Percentiles rank a stretch among this genome's conserved stretches.
Conservation (phyloP, 805 yeast genomes). For the Komagataella ulmi region DNA sequence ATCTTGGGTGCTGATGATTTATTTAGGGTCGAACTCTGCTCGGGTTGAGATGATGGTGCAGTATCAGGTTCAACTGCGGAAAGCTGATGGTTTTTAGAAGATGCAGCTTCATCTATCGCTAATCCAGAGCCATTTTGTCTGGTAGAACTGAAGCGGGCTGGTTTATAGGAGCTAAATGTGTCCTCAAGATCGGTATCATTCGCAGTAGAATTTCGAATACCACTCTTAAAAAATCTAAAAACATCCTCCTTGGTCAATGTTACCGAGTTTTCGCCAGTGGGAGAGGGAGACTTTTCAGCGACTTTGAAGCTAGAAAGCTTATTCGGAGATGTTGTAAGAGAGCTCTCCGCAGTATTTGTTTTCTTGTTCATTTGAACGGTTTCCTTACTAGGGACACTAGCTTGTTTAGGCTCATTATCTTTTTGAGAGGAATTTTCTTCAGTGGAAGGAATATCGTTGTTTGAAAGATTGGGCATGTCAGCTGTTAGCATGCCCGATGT, state of each 20-base stretch:
- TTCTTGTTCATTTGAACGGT: background rate
- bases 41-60: background rate
- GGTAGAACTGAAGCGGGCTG: background rate
- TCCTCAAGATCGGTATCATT: background rate
- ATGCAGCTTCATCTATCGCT: background rate
- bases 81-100: background rate
- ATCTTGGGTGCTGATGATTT: background rate
- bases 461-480: slow-evolving; percentile 21
- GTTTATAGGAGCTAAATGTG: background rate
- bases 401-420: background rate
- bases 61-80: background rate
- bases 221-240: slow-evolving; percentile 13
- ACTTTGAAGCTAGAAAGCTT: background rate
- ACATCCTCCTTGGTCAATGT: slow-evolving; percentile 10
- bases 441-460: slow-evolving; percentile 2
- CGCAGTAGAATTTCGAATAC: slow-evolving; percentile 5
- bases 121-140: background rate
- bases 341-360: background rate
- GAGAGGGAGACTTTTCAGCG: background rate
- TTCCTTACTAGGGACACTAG: background rate
- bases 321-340: background rate
- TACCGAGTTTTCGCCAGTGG: background rate
- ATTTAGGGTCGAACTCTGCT: background rate
- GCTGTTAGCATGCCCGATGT: slow-evolving; percentile 21
- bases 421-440: background rate